These are phyloP conservation scores for Globisporangium cylindrosporum DNA, from an alignment of 352 stramenopile species.

Conservation along the genomic window DNA sequence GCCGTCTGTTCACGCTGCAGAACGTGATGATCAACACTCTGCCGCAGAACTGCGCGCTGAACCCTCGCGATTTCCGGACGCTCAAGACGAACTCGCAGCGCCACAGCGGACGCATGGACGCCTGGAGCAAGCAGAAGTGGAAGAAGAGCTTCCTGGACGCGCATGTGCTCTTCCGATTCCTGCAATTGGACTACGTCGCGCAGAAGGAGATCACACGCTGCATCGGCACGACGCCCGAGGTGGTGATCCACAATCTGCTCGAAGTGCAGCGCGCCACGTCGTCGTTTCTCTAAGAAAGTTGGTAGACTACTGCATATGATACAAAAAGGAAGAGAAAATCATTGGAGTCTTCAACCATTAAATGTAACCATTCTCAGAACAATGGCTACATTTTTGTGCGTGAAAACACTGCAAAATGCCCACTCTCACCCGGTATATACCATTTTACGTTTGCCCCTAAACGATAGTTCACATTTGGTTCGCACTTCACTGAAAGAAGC, in stretches of 20 bases:
- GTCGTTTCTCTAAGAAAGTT: conserved; percentile 49
- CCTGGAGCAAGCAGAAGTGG: conserved; percentile 88
- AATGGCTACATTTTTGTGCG: not conserved
- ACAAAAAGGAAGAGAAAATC: not conserved
- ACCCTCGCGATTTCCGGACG: conserved; percentile 82
- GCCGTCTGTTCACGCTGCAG: conserved; percentile 84
- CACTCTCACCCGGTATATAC: too few relatives aligned
- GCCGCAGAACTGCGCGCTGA: conserved; percentile 81
- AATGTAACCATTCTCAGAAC: not conserved
- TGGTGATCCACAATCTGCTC: conserved; percentile 86
- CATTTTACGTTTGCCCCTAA: too few relatives aligned
- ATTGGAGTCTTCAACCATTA: not conserved
- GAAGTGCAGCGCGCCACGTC: conserved; percentile 78
- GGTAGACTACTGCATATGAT: not conserved
- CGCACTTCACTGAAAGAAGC: too few relatives aligned
- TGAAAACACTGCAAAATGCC: too few relatives aligned
- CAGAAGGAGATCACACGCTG: conserved; percentile 86
- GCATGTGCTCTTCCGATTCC: conserved; percentile 77
- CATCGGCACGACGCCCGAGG: conserved; percentile 87
- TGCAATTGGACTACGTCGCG: conserved; percentile 81
- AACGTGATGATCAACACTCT: conserved; percentile 90
- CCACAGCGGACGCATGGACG: conserved; percentile 62
- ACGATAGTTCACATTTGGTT: too few relatives aligned
- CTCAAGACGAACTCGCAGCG: conserved; percentile 65
- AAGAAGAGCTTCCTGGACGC: conserved; percentile 87